phyloP scores from a whole-genome alignment of 352 stramenopile species.

The Pythium utonaiense region DNA sequence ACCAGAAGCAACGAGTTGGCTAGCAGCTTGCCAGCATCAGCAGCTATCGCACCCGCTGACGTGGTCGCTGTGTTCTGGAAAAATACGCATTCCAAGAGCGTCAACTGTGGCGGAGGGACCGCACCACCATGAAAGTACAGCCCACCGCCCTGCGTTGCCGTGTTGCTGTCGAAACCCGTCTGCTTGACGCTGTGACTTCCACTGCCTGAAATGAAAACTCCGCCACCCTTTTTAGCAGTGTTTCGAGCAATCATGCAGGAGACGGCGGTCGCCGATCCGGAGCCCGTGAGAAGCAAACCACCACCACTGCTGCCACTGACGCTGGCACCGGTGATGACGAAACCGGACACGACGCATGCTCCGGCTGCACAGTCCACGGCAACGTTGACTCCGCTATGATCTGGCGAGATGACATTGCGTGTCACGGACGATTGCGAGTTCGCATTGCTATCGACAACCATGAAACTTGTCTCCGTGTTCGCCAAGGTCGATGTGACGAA shows the following conservation, averaged over 20 bases:
- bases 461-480: background rate
- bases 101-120: too few relatives aligned
- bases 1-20: background rate
- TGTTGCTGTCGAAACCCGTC: constrained; percentile 5
- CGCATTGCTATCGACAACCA: background rate
- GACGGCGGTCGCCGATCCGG: constrained; percentile 2
- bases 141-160: background rate
- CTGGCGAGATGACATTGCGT: background rate
- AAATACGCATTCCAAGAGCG: constrained; percentile 2
- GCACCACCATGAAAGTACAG: constrained; percentile 9
- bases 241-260: constrained; percentile 11
- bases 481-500: background rate
- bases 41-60: background rate
- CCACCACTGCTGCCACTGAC: constrained; percentile 9
- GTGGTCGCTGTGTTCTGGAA: constrained; percentile 12
- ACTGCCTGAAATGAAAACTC: constrained; percentile 15
- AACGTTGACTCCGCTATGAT: constrained; percentile 12
- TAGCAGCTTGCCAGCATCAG: background rate
- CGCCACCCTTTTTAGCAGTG: background rate
- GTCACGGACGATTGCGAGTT: constrained; percentile 7
- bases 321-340: constrained; percentile 1
- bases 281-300: constrained; percentile 15
- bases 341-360: constrained; percentile 9
- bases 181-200: constrained; percentile 4
- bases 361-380: constrained; percentile 5